Evolutionary conservation across 768 basidiomycete species (phyloP).

Genomic region (Lentinula sp.): DNA sequence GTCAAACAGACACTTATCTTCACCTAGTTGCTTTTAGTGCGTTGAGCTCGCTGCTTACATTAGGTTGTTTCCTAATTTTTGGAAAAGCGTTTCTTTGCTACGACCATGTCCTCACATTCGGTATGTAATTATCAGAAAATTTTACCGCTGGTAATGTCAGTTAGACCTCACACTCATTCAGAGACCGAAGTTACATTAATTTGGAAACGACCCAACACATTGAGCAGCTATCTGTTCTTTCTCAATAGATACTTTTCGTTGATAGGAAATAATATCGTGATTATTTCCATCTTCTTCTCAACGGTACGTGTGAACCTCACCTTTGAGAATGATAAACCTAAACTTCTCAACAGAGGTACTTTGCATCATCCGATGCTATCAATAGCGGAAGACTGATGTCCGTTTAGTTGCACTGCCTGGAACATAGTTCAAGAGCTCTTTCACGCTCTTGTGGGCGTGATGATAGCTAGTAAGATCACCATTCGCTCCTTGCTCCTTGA

Average conservation of each 20-base stretch:
- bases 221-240: conserved; percentile 39
- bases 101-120: conserved; percentile 31
- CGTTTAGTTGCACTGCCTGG: background rate
- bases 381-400: too few species aligned
- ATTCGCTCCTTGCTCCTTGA: background rate
- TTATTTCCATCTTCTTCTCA: conserved; percentile 22
- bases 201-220: conserved; percentile 35
- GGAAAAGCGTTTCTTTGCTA: conserved; percentile 29
- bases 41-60: background rate
- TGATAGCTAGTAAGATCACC: background rate
- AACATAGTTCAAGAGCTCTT: conserved; percentile 3
- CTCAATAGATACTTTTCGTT: conserved; percentile 44
- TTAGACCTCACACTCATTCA: conserved; percentile 8
- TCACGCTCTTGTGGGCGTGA: background rate
- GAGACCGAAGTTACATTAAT: conserved; percentile 35
- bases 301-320: background rate
- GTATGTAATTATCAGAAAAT: conserved; percentile 13
- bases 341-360: background rate
- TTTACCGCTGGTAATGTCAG: background rate
- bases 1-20: background rate
- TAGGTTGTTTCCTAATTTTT: background rate
- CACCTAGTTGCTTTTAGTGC: background rate
- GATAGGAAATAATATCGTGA: conserved; percentile 29
- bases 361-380: background rate
- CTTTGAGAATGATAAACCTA: background rate